Evolutionary conservation across 2,329 filamentous ascomycete species (phyloP).

Genomic region (Byssothecium circinans): DNA sequence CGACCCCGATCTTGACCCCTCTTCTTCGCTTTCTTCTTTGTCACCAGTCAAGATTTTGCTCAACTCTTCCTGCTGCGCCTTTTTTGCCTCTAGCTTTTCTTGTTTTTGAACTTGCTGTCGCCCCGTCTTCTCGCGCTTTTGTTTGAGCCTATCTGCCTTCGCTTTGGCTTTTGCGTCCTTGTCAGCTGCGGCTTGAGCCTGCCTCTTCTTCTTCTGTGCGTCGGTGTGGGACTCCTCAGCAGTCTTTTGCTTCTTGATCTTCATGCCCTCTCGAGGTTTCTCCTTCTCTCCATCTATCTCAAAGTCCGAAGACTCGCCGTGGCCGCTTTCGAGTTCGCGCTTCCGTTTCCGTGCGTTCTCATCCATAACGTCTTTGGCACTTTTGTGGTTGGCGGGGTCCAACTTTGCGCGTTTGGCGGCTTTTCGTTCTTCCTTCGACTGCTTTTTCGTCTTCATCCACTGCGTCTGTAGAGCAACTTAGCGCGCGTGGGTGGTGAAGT

Average conservation of each 20-base stretch:
- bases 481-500: conserved; percentile 13
- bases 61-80: conserved; percentile 34
- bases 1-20: conserved; percentile 23
- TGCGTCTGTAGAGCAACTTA: conserved; percentile 65
- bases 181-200: conserved; percentile 24
- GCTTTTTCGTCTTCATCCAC: conserved; percentile 95
- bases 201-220: conserved; percentile 18
- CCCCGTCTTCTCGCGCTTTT: conserved; percentile 50
- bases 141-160: conserved; percentile 48
- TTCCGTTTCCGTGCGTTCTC: conserved; percentile 79
- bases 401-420: conserved; percentile 77
- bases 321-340: conserved; percentile 63
- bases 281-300: conserved; percentile 41
- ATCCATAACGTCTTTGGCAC: conserved; percentile 89
- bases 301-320: conserved; percentile 37
- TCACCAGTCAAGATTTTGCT: conserved; percentile 25
- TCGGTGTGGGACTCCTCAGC: conserved; percentile 25
- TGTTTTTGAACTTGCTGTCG: conserved; percentile 46
- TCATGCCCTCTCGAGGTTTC: conserved; percentile 44
- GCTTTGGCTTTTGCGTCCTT: conserved; percentile 43
- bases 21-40: conserved; percentile 27
- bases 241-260: conserved; percentile 50
- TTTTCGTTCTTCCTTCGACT: conserved; percentile 76
- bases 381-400: conserved; percentile 87
- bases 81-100: conserved; percentile 38